Evolutionary conservation across 805 yeast genomes (phyloP), one percentile per base, ranked within the genome.

Genomic region (Candida tibetensis): DNA sequence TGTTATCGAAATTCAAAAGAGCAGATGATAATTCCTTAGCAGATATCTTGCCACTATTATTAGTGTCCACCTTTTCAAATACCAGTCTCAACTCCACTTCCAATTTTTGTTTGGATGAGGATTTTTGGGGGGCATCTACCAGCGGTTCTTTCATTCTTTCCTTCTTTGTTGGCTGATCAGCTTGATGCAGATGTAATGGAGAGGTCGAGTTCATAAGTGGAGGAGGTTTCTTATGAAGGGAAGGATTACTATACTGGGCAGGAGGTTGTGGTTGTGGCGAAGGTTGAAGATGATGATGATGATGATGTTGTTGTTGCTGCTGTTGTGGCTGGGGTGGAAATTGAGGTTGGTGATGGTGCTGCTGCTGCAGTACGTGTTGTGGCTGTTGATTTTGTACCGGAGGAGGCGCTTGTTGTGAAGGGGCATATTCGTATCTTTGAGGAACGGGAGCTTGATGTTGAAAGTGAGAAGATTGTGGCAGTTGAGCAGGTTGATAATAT

Each of bases 1-100:
- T 71, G 39, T 78, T 78, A 55, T 82, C 87, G 39, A 79, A 77
- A 51, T 82, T 82, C 16, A 74, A 65, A 36, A 82, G 62, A 2
- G 85, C 85, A 28, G 60, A 57, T 5, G 79, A 70, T 28, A 82
- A 66, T 58, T 83, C 90, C 9, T 58, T 57, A 35, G 77, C 77
- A 2, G 81, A 70, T 27, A 82, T 68, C 36, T 53, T 62, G 1
- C 86, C 86, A 29, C 74, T 71, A 28, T 67, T 60, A 47, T 77
- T 70, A 23, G 71, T 60, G 54, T 81, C 84, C 4, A 74, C 79
- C 37, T 71, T 70, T 38, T 73, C 78, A 48, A 79, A 79, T 12
- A 77, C 66, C 4, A 69, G 62, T 27, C 76, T 55, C 34, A 76
- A 59, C 45, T 74, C 78, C 17, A 59, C 55, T 45, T 76, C 81